Evolutionary conservation across 2,329 filamentous ascomycete genomes (phyloP), one percentile per base, ranked within the genome.

Genomic region (Achaetomium macrosporum): DNA sequence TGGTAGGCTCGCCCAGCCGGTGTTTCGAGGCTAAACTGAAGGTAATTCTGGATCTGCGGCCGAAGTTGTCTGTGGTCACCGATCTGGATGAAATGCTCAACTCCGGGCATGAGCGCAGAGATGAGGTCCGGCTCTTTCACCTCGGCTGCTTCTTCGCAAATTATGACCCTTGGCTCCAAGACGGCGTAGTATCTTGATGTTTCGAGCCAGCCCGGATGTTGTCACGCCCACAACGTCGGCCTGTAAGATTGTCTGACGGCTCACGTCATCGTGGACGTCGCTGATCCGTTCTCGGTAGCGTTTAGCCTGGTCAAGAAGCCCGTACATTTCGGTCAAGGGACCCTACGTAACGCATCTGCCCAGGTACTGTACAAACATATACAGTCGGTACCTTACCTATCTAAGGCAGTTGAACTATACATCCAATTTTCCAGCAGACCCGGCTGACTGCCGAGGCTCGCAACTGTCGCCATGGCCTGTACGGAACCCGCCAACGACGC

Each of bases 101-200:
- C 63, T 1, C 47, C 47, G 0, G 82, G 82, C 0, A 84, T 68
- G 4, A 87, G 64, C 0, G 83, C 75, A 0, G 80, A 79, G 1
- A 87, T 63, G 2, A 79, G 69, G 54, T 87, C 83, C 0, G 79
- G 72, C 63, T 88, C 85, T 31, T 87, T 69, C 0, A 88, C 79
- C 56, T 88, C 84, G 0, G 78, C 84, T 1, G 84, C 84, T 61
- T 88, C 84, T 63, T 88, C 84, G 33, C 80, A 85, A 1, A 88
- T 63, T 15, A 88, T 64, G 0, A 85, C 75, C n/a, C 55, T 84
- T 84, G 31, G 70, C 68, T 7, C 67, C 62, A 1, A 84, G 54
- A 8, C 72, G 71, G 8, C 73, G 70, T 0, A 87, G 67, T 1
- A 78, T 57, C 0, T 71, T 65, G 0, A 81, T 64, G 15, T 79